Percentiles rank a stretch among this genome's conserved stretches.
Evolutionary conservation across 2,329 filamentous ascomycete genomes (phyloP).

Genomic region (Trichocomaceae sp.): DNA sequence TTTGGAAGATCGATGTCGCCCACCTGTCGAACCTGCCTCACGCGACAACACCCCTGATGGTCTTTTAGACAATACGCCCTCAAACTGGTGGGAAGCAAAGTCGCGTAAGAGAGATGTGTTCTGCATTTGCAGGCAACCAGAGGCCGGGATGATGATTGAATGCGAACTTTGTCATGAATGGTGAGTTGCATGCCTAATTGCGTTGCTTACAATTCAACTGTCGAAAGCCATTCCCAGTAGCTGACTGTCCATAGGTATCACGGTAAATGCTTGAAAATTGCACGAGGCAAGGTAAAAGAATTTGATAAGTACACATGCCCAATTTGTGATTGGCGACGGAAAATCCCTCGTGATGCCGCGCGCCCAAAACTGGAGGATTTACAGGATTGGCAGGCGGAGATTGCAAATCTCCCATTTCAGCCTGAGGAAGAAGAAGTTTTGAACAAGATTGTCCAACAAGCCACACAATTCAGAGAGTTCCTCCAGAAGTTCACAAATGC

Average conservation of each 20-base stretch:
- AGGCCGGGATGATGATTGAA: slow-evolving; percentile 99
- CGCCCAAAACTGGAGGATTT: slow-evolving; percentile 92
- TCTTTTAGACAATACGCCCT: slow-evolving; percentile 41
- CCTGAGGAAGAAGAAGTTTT: slow-evolving; percentile 89
- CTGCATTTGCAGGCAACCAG: slow-evolving; percentile 87
- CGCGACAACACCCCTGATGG: slow-evolving; percentile 64
- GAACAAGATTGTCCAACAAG: slow-evolving; percentile 77
- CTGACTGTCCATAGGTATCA: slow-evolving; percentile 64
- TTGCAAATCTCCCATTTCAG: slow-evolving; percentile 76
- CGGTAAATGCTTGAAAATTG: slow-evolving; percentile 96
- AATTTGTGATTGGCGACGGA: slow-evolving; percentile 94
- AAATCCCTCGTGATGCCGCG: slow-evolving; percentile 92
- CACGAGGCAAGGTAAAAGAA: slow-evolving; percentile 93
- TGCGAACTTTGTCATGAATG: slow-evolving; percentile 97
- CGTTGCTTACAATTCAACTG: not conserved
- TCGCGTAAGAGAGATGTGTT: slow-evolving; percentile 72
- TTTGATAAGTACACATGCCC: slow-evolving; percentile 98
- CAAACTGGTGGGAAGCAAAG: slow-evolving; percentile 41
- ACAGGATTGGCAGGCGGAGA: slow-evolving; percentile 74
- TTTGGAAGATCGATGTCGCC: slow-evolving; percentile 75
- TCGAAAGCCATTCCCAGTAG: not conserved
- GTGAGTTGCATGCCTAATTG: slow-evolving; percentile 46
- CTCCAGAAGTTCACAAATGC: slow-evolving; percentile 76
- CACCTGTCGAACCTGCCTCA: slow-evolving; percentile 86
- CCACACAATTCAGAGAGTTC: slow-evolving; percentile 74